A percentile compares a stretch with the other conserved stretches of the same genome.
phyloP scores from a whole-genome alignment of 1,284 basidiomycete genomes.

The Moesziomyces aphidis region DNA sequence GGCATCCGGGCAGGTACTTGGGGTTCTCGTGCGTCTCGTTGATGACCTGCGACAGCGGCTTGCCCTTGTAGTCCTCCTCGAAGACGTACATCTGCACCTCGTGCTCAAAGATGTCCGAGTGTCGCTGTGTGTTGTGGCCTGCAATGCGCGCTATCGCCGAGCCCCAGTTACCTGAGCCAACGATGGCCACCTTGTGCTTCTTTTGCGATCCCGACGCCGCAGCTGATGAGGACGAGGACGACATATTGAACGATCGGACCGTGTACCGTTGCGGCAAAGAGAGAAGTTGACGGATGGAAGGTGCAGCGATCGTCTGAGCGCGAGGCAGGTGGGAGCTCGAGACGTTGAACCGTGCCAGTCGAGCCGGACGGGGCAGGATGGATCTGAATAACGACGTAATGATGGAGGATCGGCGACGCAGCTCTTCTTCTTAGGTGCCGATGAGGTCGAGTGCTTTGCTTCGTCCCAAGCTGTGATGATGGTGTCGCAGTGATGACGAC shows the following conservation, averaged over 20 bases:
- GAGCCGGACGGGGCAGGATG: conserved; percentile 33
- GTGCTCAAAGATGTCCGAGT: conserved; percentile 67
- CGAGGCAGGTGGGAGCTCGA: conserved; percentile 1
- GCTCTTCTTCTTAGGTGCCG: background rate
- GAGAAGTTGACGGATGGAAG: conserved; percentile 4
- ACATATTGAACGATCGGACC: conserved; percentile 15
- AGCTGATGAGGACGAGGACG: conserved; percentile 16
- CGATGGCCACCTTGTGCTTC: conserved; percentile 73
- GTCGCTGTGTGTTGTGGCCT: conserved; percentile 69
- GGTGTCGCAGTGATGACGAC: background rate
- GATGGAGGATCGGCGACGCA: conserved; percentile 4
- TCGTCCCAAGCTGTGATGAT: background rate
- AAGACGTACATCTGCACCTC: conserved; percentile 64
- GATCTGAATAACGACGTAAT: conserved; percentile 31
- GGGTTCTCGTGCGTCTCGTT: conserved; percentile 73
- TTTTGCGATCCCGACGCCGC: conserved; percentile 32
- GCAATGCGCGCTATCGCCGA: conserved; percentile 74
- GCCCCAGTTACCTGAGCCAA: conserved; percentile 72
- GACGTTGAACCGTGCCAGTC: conserved; percentile 25
- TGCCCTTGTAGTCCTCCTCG: conserved; percentile 69
- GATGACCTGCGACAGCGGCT: conserved; percentile 72
- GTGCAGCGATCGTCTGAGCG: background rate
- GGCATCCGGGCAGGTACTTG: conserved; percentile 72
- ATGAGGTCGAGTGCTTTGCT: too few species aligned
- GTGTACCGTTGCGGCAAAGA: conserved; percentile 10